phyloP scores from a whole-genome alignment of 257 asterid species.

The Solanum habrochaites region DNA sequence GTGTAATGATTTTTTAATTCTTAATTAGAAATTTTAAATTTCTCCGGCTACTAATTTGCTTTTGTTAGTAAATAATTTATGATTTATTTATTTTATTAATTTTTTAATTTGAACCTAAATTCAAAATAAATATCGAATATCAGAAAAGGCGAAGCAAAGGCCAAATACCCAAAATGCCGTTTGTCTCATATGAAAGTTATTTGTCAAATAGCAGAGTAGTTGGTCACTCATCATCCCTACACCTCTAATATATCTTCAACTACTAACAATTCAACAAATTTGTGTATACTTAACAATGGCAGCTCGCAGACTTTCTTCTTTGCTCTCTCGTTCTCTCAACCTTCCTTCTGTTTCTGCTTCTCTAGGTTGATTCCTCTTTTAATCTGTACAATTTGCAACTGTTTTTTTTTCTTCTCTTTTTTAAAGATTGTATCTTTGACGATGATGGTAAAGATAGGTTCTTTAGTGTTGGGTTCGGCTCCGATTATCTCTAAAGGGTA shows the following conservation, averaged over 20 bases:
- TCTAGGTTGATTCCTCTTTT: slow-evolving; percentile 10
- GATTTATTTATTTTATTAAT: too few relatives aligned
- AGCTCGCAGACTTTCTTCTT: slow-evolving; percentile 30
- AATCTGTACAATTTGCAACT: background rate
- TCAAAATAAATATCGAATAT: rapidly evolving
- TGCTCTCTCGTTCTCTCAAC: slow-evolving; percentile 30
- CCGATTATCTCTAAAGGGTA: background rate
- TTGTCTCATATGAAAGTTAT: background rate
- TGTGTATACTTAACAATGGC: slow-evolving; percentile 18
- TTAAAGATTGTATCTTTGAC: background rate
- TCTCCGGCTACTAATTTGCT: rapidly evolving
- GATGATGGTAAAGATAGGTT: background rate
- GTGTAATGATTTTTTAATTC: too few relatives aligned
- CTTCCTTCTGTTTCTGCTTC: slow-evolving; percentile 14
- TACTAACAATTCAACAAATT: background rate
- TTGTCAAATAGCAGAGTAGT: background rate
- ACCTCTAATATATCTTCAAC: background rate
- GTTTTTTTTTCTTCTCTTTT: background rate
- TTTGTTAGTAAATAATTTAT: rapidly evolving
- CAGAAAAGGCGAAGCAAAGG: background rate
- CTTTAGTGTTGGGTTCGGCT: background rate
- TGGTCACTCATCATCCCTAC: background rate
- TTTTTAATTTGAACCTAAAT: rapidly evolving
- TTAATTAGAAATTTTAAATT: too few relatives aligned
- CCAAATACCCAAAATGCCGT: background rate